Evolutionary conservation across 257 asterid genomes (phyloP), one percentile per base, ranked within the genome.

Genomic region (Jacaranda mimosifolia): DNA sequence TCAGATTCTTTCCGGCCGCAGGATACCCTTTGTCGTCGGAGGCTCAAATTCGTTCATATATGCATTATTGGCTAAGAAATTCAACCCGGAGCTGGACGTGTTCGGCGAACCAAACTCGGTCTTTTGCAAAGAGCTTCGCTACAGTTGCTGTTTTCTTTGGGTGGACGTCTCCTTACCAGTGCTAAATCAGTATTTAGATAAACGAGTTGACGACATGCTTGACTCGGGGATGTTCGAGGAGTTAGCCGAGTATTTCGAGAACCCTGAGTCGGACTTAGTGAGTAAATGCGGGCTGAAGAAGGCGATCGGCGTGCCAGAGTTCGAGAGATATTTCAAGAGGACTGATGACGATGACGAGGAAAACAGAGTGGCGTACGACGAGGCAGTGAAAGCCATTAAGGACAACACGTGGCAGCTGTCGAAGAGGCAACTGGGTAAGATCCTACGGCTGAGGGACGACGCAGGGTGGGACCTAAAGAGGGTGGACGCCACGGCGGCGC

Each of bases 251-350:
- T 93, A 80, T 73, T 89, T 88, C 70, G 62, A 11, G 0, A 11
- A 68, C 15, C 63, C 70, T 8, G 78, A 35, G 32, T 63, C 79
- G 0, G 85, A 83, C 51, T 75, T 88, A 0, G 81, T 72, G 80
- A 72, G 85, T 26, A 57, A 62, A 14, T 38, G 82, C 73, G 99
- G 99, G 81, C 32, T 93, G 84, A 84, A 74, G 52, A 88, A 85
- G 74, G 97, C 98, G 53, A 95, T 95, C 13, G 98, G 98, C 0
- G 95, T 94, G 42, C 96, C 99, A 1, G 99, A 94, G 81, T 89
- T 94, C 65, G 87, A 83, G 75, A 70, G 66, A 5, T 88, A 90
- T 68, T 91, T 91, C 18, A 15, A 18, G 19, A 55, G 58, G 19
- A 67, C 14, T 38, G 79, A 17, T 14, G 70, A 62, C 0, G 74